A percentile compares a stretch with the other conserved stretches of the same genome.
phyloP scores from a whole-genome alignment of 371 early-diverging fungal genomes.

The Funneliformis caledonium region DNA sequence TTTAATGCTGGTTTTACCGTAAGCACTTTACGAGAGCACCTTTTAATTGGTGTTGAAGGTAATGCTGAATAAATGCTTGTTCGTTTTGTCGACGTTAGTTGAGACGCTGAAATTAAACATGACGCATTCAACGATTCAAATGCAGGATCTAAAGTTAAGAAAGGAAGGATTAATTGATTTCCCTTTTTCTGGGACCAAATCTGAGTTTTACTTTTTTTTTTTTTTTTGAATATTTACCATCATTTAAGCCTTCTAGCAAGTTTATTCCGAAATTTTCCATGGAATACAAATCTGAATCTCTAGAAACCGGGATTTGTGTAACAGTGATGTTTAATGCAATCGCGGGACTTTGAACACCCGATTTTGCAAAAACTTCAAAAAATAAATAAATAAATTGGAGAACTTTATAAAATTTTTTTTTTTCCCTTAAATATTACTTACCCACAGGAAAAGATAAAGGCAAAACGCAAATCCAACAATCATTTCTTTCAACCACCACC shows the following conservation, averaged over 20 bases:
- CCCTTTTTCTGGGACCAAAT: neutral
- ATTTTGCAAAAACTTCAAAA: slow-evolving; percentile 50
- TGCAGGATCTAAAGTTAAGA: slow-evolving; percentile 42
- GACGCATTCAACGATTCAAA: slow-evolving; percentile 43
- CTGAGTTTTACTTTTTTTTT: neutral
- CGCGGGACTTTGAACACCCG: slow-evolving; percentile 49
- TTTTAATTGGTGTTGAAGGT: slow-evolving; percentile 47
- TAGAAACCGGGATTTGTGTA: slow-evolving; percentile 53
- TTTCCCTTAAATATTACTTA: slow-evolving; percentile 44
- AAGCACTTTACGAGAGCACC: slow-evolving; percentile 54
- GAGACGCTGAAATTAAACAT: slow-evolving; percentile 40
- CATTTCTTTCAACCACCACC: slow-evolving; percentile 53
- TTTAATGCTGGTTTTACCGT: slow-evolving; percentile 61
- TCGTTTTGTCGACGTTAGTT: slow-evolving; percentile 43
- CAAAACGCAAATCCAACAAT: slow-evolving; percentile 59
- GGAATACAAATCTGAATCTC: slow-evolving; percentile 53
- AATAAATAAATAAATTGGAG: neutral
- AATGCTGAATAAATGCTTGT: slow-evolving; percentile 45
- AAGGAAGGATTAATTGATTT: neutral
- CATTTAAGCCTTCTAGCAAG: slow-evolving; percentile 59
- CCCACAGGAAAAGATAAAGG: slow-evolving; percentile 63
- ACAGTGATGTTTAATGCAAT: slow-evolving; percentile 56
- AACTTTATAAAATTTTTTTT: neutral
- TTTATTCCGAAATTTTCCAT: slow-evolving; percentile 62
- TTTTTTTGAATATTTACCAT: slow-evolving; percentile 50